Percentiles rank a stretch among this genome's conserved stretches.
These are phyloP conservation scores for Priceomyces haplophilus DNA, from an alignment of 805 yeast genomes.

Conservation along the genomic window DNA sequence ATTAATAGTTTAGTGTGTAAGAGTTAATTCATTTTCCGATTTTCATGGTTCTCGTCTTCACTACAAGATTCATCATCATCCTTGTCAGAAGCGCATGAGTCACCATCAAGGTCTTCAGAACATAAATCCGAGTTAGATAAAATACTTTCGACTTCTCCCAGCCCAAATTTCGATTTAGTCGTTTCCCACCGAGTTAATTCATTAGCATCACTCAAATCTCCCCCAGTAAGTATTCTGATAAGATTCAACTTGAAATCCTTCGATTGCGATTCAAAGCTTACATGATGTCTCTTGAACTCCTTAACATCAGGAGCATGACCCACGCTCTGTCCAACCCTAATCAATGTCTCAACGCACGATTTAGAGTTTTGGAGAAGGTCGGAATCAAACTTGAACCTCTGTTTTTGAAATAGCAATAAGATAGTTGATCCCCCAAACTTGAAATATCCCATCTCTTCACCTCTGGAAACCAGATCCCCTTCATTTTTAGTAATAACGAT, in stretches of 20 bases:
- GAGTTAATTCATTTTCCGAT: too few species aligned
- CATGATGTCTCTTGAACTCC: slow-evolving; percentile 49
- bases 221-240: slow-evolving; percentile 59
- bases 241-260: slow-evolving; percentile 47
- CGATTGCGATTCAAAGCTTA: slow-evolving; percentile 45
- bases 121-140: not conserved
- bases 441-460: slow-evolving; percentile 90
- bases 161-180: slow-evolving; percentile 20
- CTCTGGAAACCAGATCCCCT: slow-evolving; percentile 57
- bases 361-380: slow-evolving; percentile 70
- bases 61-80: not conserved
- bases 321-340: slow-evolving; percentile 87
- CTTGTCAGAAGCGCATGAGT: slow-evolving; percentile 2
- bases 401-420: slow-evolving; percentile 57
- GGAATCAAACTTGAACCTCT: slow-evolving; percentile 57
- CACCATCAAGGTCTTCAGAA: too few species aligned
- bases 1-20: too few species aligned
- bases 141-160: not conserved
- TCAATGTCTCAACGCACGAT: slow-evolving; percentile 73
- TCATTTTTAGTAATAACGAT: slow-evolving; percentile 65
- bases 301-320: slow-evolving; percentile 61
- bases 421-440: slow-evolving; percentile 95
- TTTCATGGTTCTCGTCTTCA: too few species aligned
- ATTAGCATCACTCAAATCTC: slow-evolving; percentile 33
- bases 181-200: slow-evolving; percentile 40